These are phyloP conservation scores for Chrysoporthe puriensis DNA, from an alignment of 2,329 filamentous ascomycete genomes.

Conservation along the genomic window DNA sequence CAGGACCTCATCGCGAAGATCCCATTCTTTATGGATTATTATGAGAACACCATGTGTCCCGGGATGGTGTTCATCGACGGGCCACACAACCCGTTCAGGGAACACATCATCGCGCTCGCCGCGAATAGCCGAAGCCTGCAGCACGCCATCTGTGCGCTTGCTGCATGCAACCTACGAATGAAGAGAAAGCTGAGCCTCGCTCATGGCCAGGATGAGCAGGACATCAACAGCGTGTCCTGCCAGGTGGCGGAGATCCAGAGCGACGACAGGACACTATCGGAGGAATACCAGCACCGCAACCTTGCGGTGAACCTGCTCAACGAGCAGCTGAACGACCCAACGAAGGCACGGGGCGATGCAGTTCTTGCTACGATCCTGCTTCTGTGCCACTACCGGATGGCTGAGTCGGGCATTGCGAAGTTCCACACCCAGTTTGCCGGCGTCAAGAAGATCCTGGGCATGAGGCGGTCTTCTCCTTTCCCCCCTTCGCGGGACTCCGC, in stretches of 20 bases:
- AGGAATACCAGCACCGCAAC: slow-evolving; percentile 81
- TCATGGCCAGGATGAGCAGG: slow-evolving; percentile 54
- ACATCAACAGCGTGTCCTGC: slow-evolving; percentile 47
- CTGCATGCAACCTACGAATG: slow-evolving; percentile 89
- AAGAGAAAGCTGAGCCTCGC: slow-evolving; percentile 66
- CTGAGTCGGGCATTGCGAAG: slow-evolving; percentile 88
- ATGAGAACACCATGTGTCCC: slow-evolving; percentile 88
- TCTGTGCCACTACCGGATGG: slow-evolving; percentile 90
- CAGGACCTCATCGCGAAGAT: slow-evolving; percentile 74
- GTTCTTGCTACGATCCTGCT: slow-evolving; percentile 86
- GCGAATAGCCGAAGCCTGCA: slow-evolving; percentile 80
- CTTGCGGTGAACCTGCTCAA: slow-evolving; percentile 83
- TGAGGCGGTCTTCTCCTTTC: slow-evolving; percentile 62
- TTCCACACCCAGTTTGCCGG: slow-evolving; percentile 94
- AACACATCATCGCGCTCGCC: slow-evolving; percentile 79
- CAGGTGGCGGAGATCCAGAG: slow-evolving; percentile 48
- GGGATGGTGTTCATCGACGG: slow-evolving; percentile 91
- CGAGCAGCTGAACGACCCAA: slow-evolving; percentile 76
- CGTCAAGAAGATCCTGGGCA: slow-evolving; percentile 83
- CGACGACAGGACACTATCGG: slow-evolving; percentile 70
- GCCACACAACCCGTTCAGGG: slow-evolving; percentile 81
- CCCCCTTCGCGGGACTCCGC: slow-evolving; percentile 69
- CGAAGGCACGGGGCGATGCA: slow-evolving; percentile 79
- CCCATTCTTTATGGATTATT: slow-evolving; percentile 90
- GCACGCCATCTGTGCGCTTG: slow-evolving; percentile 87